Base-by-base conservation (phyloP, 495 filamentous ascomycete genomes). In the Pyrenopolyporus hunteri region DNA sequence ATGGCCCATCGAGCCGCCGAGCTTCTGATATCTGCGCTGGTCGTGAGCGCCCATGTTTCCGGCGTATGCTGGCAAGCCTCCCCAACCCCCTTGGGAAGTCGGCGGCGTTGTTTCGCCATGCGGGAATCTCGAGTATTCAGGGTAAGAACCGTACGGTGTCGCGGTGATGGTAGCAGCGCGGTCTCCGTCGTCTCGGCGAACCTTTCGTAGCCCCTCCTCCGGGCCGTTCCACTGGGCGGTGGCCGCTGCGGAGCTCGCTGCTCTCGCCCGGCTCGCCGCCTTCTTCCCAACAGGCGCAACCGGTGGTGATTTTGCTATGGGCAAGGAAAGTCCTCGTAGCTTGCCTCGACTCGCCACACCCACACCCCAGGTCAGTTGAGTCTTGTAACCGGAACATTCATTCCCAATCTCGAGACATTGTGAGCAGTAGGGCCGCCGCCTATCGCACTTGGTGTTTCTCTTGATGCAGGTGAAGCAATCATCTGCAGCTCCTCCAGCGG, bases 331-430 rank as follows among this genome's bases (percentile, higher is more conserved):
- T 11, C 94, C 94, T 45, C 94, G 84, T 54, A 98, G 84, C 78
- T 98, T 98, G 57, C 94, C 94, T 63, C 94, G 87, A 72, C 93
- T 97, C 32, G 94, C 94, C 60, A 98, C 94, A 19, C 94, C 94
- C 29, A 98, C 89, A 9, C 93, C 94, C 94, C 94, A 98, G 29
- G 94, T 98, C 78, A 98, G 83, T 42, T 92, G 91, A 16, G 94
- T 98, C 77, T 95, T 94, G 80, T 98, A 98, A 58, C 94, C 94
- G 36, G 90, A 92, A 78, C 94, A 98, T 72, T 96, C 92, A 70
- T 91, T 93, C 52, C 92, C 90, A 56, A 88, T 78, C 51, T 97
- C 92, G 44, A 98, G 83, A 75, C 94, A 98, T 72, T 91, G 93
- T 39, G 91, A 92, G 73, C 94, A 98, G 73, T 97, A 98, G 10